phyloP scores from a whole-genome alignment of 2,329 filamentous ascomycete genomes.

The Aspergillus thermomutatus region DNA sequence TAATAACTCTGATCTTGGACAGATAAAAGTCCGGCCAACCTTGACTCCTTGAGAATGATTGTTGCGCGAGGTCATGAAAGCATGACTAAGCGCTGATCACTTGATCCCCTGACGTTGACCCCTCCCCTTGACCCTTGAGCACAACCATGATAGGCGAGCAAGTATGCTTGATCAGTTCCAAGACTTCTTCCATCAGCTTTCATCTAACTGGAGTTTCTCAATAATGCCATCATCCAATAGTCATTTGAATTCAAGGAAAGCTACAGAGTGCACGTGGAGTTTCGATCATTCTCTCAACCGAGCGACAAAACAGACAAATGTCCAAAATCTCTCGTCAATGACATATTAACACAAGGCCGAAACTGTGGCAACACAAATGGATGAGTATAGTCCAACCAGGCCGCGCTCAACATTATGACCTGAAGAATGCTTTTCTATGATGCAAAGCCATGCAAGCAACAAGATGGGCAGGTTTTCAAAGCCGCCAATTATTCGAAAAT shows the following conservation, averaged over 20 bases:
- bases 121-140: not conserved
- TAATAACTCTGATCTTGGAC: too few species aligned
- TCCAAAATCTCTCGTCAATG: not conserved
- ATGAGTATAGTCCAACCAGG: not conserved
- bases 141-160: not conserved
- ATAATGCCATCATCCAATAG: too few species aligned
- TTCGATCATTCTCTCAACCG: too few species aligned
- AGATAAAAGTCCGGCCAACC: too few species aligned
- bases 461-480: not conserved
- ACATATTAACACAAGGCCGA: not conserved
- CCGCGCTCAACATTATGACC: not conserved
- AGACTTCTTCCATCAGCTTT: not conserved
- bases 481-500: not conserved
- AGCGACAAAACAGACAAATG: not conserved
- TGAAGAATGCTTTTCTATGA: not conserved
- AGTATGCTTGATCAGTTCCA: too few species aligned
- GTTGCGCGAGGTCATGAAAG: not conserved
- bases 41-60: too few species aligned
- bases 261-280: too few species aligned
- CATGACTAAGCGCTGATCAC: not conserved
- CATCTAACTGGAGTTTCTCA: too few species aligned
- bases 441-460: not conserved
- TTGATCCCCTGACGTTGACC: not conserved
- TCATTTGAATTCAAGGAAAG: too few species aligned
- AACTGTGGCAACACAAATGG: not conserved